phyloP scores from a whole-genome alignment of 78 protist genomes.

The Dictyostelium citrinum region DNA sequence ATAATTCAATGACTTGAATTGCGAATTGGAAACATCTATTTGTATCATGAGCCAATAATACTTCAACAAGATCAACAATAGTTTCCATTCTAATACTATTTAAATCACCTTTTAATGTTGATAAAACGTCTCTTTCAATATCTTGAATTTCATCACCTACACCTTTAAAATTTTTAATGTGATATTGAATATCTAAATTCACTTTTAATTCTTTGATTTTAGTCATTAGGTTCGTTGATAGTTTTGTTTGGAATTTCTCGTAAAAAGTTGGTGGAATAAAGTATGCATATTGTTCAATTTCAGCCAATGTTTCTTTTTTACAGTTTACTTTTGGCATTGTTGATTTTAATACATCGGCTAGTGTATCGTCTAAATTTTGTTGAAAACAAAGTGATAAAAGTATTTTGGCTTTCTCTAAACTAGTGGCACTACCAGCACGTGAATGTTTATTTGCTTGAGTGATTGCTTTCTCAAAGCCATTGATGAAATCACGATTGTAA shows the following conservation, averaged over 20 bases:
- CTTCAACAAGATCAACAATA: slow-evolving; percentile 25
- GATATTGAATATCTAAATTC: slow-evolving; percentile 42
- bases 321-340: neutral
- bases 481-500: slow-evolving; percentile 49
- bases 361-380: slow-evolving; percentile 44
- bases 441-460: slow-evolving; percentile 57
- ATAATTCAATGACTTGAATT: slow-evolving; percentile 21
- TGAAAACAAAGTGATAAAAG: slow-evolving; percentile 55
- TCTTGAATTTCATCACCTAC: slow-evolving; percentile 26
- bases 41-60: slow-evolving; percentile 10
- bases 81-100: slow-evolving; percentile 51
- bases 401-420: slow-evolving; percentile 54
- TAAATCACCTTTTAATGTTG: slow-evolving; percentile 27
- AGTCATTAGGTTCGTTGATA: slow-evolving; percentile 49
- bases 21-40: slow-evolving; percentile 44
- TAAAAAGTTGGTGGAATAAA: slow-evolving; percentile 62
- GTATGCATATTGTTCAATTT: slow-evolving; percentile 17
- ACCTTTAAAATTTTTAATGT: slow-evolving; percentile 43
- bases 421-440: neutral
- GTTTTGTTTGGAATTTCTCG: slow-evolving; percentile 43
- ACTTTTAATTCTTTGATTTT: slow-evolving; percentile 63
- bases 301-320: neutral
- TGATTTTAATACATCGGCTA: slow-evolving; percentile 56
- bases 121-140: slow-evolving; percentile 43
- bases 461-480: slow-evolving; percentile 74